Percentiles rank a stretch among this genome's conserved stretches.
These are phyloP conservation scores for Termitomyces bulborhizus DNA, from an alignment of 768 basidiomycete species.

Conservation along the genomic window DNA sequence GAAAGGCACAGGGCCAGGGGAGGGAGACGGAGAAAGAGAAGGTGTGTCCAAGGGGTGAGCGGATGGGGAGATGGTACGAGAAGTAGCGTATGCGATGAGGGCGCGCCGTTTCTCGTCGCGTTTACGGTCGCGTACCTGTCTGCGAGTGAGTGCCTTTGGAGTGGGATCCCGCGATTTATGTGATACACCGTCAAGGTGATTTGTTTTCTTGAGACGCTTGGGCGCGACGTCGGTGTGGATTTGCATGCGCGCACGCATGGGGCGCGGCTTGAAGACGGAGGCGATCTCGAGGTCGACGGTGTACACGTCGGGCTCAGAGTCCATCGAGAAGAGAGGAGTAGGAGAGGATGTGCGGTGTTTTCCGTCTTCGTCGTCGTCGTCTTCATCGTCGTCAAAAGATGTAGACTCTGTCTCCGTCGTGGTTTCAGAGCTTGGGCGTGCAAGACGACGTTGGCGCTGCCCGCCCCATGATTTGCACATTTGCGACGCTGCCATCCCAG, in stretches of 20 bases:
- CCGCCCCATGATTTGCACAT: constrained; percentile 30
- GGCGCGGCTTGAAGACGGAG: constrained; percentile 70
- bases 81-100: constrained; percentile 21
- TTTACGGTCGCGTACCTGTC: constrained; percentile 43
- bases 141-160: constrained; percentile 24
- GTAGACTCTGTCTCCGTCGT: constrained; percentile 31
- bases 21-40: background rate
- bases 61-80: background rate
- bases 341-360: constrained; percentile 5
- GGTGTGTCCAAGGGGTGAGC: background rate
- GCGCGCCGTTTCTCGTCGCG: constrained; percentile 41
- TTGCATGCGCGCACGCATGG: constrained; percentile 40
- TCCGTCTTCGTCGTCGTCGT: constrained; percentile 24
- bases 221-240: constrained; percentile 16
- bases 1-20: background rate
- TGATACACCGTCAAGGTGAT: constrained; percentile 15
- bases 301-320: constrained; percentile 7
- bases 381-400: too few relatives aligned
- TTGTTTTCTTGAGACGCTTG: constrained; percentile 33
- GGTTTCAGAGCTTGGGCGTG: constrained; percentile 7
- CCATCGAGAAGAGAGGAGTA: constrained; percentile 28
- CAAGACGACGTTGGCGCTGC: constrained; percentile 26
- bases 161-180: background rate
- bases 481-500: constrained; percentile 29
- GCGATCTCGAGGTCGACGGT: constrained; percentile 60